Conservation (phyloP, 1,284 basidiomycete species). For the Mycena sp. region DNA sequence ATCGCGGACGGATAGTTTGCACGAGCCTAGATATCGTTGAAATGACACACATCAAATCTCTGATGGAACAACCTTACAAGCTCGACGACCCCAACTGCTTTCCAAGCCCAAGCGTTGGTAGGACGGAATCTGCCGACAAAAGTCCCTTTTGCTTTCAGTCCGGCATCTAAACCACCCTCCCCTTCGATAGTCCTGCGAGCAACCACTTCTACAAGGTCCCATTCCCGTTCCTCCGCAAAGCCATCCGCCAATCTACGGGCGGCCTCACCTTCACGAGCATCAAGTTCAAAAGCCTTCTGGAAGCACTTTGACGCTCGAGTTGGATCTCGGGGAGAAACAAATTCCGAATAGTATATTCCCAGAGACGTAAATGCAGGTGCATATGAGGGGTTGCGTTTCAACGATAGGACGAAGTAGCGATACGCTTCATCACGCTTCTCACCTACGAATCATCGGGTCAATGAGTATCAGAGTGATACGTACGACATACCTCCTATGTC, state of each 20-base stretch:
- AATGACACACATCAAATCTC: neutral
- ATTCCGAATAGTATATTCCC: constrained; percentile 89
- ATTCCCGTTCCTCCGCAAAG: constrained; percentile 93
- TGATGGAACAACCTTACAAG: constrained; percentile 65
- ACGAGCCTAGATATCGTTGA: constrained; percentile 62
- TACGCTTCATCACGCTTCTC: constrained; percentile 72
- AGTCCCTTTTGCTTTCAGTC: constrained; percentile 57
- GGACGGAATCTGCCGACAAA: constrained; percentile 67
- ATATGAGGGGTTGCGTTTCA: constrained; percentile 82
- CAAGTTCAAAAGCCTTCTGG: constrained; percentile 98
- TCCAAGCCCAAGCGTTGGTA: constrained; percentile 97
- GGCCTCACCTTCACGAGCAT: constrained; percentile 88
- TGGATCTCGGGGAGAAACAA: constrained; percentile 78
- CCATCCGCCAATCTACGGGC: constrained; percentile 87
- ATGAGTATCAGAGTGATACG: neutral
- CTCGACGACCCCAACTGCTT: constrained; percentile 94
- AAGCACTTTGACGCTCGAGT: constrained; percentile 94
- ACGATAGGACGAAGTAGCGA: constrained; percentile 83
- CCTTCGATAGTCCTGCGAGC: constrained; percentile 93
- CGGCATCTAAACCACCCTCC: constrained; percentile 82
- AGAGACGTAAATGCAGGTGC: constrained; percentile 95
- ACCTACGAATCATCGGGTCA: constrained; percentile 7
- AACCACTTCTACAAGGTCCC: constrained; percentile 96
- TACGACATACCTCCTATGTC: constrained; percentile 70
- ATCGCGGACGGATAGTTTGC: constrained; percentile 84